Evolutionary conservation across 1,284 basidiomycete species (phyloP), one percentile per base, ranked within the genome.

Genomic region (Papiliotrema flavescens): DNA sequence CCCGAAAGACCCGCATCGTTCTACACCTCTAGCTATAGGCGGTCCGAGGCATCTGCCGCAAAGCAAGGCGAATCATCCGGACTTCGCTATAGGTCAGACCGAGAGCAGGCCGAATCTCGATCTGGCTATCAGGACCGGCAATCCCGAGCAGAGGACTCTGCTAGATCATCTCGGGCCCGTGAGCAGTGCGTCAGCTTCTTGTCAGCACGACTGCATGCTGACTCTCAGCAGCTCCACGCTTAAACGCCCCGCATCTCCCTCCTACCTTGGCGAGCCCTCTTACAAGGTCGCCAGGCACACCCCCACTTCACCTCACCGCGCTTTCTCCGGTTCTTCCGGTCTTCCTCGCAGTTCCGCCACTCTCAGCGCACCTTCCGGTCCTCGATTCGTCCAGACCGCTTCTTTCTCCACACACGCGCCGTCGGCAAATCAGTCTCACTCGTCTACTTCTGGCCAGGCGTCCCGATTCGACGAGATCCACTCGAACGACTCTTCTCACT

Each of bases 301-400:
- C 14, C 37, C 48, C 22, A 49, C 22, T 15, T 14, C 24, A 41
- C 15, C 7, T 23, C 6, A 22, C 43, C 15, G 4, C 23, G 19
- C 14, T 17, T 22, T 20, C 9, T 13, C 17, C 13, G 46, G 23
- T 6, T 24, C 22, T 41, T 24, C 37, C 36, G 20, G 17, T 26
- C 22, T 24, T 20, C 23, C 48, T 22, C 22, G 48, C 8, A 11
- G 8, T 9, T 19, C 9, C 22, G 15, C 43, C 15, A 19, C 6
- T 45, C n/a, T 19, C n/a, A 17, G 6, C 22, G 20, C 48, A 51
- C 49, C 49, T 8, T 44, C 49, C 22, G 49, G 49, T 17, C 48
- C 48, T 41, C 36, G 48, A 40, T 32, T 32, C 28, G n/a, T 36
- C 24, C 36, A 22, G 19, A 14, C 19, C 22, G 19, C 32, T 24